Evolutionary conservation across 1,139 yeast genomes (phyloP), one percentile per base, ranked within the genome.

Genomic region (Yamadazyma sp.): DNA sequence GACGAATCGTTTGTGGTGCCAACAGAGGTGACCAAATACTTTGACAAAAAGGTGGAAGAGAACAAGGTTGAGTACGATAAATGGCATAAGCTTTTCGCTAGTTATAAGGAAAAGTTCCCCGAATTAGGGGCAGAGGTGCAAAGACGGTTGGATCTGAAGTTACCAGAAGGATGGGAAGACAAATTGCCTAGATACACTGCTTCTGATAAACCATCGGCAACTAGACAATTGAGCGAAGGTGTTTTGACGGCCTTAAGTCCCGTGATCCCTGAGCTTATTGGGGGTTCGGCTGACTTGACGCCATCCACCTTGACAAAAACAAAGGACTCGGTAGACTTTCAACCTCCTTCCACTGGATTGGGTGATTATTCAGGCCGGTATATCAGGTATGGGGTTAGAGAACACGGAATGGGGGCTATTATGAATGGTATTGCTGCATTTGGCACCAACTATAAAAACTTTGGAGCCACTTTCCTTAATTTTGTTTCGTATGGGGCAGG

Each of bases 401-500:
- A 92, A 75, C 97, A 92, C 71, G 97, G 87, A 66, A 89, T 92
- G 97, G 96, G 96, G 70, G 97, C 97, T 50, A 86, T 90, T 64
- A 80, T 90, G 82, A 92, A 90, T 69, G 98, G 98, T 81, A 85
- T 92, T 56, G 78, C 94, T 47, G 96, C 96, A 35, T 92, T 74
- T 61, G 97, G 97, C 70, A 86, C 85, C 50, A 87, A 87, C 74
- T 81, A 76, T 76, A 86, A 83, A 68, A 85, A 89, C 53, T 89
- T 81, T 71, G 96, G 96, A 67, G 97, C 96, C 70, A 90, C 98
- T 57, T 92, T 92, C 86, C 77, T 92, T 67, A 92, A 92, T 82
- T 92, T 92, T 57, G 97, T 92, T 46, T 88, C 97, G 6, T 92
- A 92, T 63, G 97, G 95, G 48, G 82, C 97, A 34, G 97, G 97